phyloP scores from a whole-genome alignment of 2,329 filamentous ascomycete species.

The Aspergillus quadrilineatus region DNA sequence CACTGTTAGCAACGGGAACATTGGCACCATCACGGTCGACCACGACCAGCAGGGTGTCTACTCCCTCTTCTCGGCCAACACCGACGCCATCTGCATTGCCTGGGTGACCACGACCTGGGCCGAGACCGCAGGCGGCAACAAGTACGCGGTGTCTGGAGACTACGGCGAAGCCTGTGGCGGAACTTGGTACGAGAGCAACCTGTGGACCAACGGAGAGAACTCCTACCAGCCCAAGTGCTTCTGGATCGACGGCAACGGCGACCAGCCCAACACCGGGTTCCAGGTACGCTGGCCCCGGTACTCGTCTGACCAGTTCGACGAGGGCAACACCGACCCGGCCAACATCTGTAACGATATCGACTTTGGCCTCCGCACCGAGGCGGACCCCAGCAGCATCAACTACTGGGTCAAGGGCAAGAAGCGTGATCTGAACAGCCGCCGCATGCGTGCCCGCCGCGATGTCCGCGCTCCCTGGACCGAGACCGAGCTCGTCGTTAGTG shows the following conservation, averaged over 20 bases:
- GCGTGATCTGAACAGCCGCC: not conserved
- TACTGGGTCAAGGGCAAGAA: not conserved
- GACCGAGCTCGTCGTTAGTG: constrained; percentile 4
- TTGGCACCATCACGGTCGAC: constrained; percentile 9
- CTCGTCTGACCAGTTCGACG: constrained; percentile 1
- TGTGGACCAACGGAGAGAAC: constrained; percentile 12
- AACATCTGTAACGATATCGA: constrained; percentile 11
- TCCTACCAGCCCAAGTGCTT: constrained; percentile 14
- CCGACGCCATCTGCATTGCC: constrained; percentile 15
- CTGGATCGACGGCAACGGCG: constrained; percentile 13
- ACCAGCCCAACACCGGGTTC: constrained; percentile 12
- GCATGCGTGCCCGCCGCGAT: not conserved
- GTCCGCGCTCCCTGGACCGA: constrained; percentile 4
- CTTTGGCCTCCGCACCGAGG: constrained; percentile 13
- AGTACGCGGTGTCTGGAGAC: constrained; percentile 14
- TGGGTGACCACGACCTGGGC: constrained; percentile 17
- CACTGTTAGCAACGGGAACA: constrained; percentile 3
- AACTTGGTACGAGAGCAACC: constrained; percentile 14
- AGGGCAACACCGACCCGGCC: constrained; percentile 1
- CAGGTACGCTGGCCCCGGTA: constrained; percentile 13
- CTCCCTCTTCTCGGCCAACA: constrained; percentile 11
- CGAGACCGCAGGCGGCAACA: constrained; percentile 10
- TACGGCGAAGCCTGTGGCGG: constrained; percentile 13
- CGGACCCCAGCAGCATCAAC: constrained; percentile 7
- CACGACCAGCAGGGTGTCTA: constrained; percentile 15